phyloP scores from a whole-genome alignment of 208 protist genomes.

The Trypanosoma platydactyli region DNA sequence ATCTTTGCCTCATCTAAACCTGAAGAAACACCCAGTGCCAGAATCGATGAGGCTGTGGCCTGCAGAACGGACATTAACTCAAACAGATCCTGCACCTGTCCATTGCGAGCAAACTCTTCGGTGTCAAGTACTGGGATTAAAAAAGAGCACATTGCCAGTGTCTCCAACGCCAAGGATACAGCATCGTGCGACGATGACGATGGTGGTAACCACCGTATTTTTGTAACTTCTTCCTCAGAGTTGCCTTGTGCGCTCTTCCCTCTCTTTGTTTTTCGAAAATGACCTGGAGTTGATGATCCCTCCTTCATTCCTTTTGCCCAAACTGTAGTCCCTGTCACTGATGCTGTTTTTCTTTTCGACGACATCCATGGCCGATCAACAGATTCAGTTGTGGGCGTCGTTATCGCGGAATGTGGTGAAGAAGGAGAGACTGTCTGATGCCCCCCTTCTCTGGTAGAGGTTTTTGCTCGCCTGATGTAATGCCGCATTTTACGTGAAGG shows the following conservation, averaged over 20 bases:
- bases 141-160: slow-evolving; percentile 55
- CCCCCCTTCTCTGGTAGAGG: too few relatives aligned
- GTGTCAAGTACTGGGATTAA: slow-evolving; percentile 46
- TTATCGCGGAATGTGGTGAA: not conserved
- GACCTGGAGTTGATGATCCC: slow-evolving; percentile 1
- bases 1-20: slow-evolving; percentile 6
- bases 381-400: not conserved
- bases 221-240: not conserved
- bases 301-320: not conserved
- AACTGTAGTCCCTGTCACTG: not conserved
- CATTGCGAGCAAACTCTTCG: slow-evolving; percentile 26
- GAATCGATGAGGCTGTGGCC: slow-evolving; percentile 40
- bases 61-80: slow-evolving; percentile 59
- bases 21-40: slow-evolving; percentile 27
- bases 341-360: slow-evolving; percentile 32
- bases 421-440: too few relatives aligned
- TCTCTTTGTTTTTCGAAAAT: not conserved
- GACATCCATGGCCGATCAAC: slow-evolving; percentile 9
- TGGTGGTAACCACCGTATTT: slow-evolving; percentile 69
- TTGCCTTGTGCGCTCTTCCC: not conserved
- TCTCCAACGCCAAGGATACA: slow-evolving; percentile 53
- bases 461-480: too few relatives aligned
- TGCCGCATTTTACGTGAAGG: slow-evolving; percentile 40
- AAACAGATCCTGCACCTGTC: slow-evolving; percentile 40
- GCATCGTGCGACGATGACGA: slow-evolving; percentile 47